Conservation (phyloP, 169 alveolate species). For the Plasmodium vinckei region DNA sequence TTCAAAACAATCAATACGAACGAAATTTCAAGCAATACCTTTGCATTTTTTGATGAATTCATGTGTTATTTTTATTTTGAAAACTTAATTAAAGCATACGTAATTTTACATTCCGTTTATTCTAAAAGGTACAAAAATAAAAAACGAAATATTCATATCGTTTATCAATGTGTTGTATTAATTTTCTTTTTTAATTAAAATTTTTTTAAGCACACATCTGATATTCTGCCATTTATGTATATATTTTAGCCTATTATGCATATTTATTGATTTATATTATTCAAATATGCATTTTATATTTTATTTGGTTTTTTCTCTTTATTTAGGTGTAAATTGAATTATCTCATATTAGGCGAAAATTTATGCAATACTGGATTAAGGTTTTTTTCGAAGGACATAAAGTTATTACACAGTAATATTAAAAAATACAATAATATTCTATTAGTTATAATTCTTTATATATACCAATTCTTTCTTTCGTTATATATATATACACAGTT, state of each 20-base stretch:
- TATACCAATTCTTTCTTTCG: neutral
- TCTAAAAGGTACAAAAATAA: slow-evolving; percentile 33
- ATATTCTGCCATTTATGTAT: neutral
- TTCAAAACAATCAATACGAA: slow-evolving; percentile 17
- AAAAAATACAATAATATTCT: neutral
- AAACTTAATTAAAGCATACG: slow-evolving; percentile 35
- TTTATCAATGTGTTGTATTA: too few relatives aligned
- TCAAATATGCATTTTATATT: neutral
- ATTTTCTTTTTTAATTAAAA: too few relatives aligned
- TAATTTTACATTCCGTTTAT: slow-evolving; percentile 24
- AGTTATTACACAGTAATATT: slow-evolving; percentile 33
- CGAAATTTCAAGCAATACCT: neutral
- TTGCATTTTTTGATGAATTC: neutral
- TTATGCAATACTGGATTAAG: slow-evolving; percentile 29
- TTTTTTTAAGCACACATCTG: too few relatives aligned
- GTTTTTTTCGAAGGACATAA: slow-evolving; percentile 37
- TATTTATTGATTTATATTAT: neutral
- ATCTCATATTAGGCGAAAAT: slow-evolving; percentile 45
- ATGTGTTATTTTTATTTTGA: slow-evolving; percentile 40
- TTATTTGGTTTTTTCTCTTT: neutral
- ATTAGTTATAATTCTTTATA: neutral
- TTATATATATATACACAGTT: slow-evolving; percentile 10
- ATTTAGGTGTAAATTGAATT: slow-evolving; percentile 35
- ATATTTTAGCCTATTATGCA: neutral
- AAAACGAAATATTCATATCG: neutral